phyloP scores from a whole-genome alignment of 148 eudicot species.

The Rhododendron ferrugineum region DNA sequence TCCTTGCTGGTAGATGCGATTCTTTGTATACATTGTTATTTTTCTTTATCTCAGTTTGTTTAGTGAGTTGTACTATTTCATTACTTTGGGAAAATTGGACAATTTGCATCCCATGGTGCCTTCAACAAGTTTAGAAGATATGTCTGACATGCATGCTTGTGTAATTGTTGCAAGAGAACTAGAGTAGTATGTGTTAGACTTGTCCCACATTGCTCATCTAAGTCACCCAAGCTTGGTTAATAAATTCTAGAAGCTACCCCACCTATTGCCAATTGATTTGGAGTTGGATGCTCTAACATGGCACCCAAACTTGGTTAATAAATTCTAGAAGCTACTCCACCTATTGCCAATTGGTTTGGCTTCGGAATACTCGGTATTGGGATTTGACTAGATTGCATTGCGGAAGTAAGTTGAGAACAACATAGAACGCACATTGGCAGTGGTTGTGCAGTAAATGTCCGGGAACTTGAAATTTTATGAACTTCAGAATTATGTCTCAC shows the following conservation, averaged over 20 bases:
- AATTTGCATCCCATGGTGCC: neutral
- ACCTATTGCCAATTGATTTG: too few species aligned
- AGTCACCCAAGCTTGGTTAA: too few species aligned
- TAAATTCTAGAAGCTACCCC: too few species aligned
- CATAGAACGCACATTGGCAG: neutral
- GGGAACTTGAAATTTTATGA: neutral
- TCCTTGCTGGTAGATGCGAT: neutral
- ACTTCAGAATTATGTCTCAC: neutral
- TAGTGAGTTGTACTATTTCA: conserved; percentile 1
- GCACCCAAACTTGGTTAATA: too few species aligned
- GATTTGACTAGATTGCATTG: neutral
- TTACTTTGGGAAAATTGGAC: neutral
- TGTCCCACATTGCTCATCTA: too few species aligned
- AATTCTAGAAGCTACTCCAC: too few species aligned
- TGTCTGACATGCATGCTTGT: neutral
- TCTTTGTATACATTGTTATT: neutral
- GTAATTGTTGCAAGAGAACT: neutral
- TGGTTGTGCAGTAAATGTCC: neutral
- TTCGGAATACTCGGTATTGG: neutral
- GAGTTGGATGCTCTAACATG: too few species aligned
- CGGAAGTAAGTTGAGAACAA: conserved; percentile 1
- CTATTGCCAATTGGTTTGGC: too few species aligned
- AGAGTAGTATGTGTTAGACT: too few species aligned
- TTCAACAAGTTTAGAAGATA: neutral
- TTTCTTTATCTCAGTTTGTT: neutral